A percentile compares a stretch with the other conserved stretches of the same genome.
Evolutionary conservation across 352 stramenopile species (phyloP).

Genomic region (Chrysophaeum taylorii): DNA sequence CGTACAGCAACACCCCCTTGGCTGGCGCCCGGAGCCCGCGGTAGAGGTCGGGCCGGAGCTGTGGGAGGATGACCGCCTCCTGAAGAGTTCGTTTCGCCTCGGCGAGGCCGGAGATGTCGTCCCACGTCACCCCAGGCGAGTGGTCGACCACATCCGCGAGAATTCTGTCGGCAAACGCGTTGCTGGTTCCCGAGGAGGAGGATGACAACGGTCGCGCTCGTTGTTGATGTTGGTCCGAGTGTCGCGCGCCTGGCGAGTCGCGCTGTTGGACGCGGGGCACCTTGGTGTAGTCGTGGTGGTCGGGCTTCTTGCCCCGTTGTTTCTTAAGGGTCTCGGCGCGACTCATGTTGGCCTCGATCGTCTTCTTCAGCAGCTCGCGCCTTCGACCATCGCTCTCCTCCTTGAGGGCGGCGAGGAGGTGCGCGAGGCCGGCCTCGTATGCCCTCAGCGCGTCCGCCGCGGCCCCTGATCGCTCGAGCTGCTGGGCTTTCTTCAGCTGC

Average conservation of each 20-base stretch:
- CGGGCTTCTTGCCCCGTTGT: background rate
- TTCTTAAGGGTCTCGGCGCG: conserved; percentile 19
- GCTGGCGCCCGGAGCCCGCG: conserved; percentile 79
- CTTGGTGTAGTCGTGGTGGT: background rate
- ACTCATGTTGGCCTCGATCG: conserved; percentile 1
- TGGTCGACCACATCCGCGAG: conserved; percentile 32
- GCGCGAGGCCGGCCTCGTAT: conserved; percentile 32
- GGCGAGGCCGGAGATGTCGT: conserved; percentile 69
- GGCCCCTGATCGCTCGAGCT: conserved; percentile 24
- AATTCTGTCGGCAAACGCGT: conserved; percentile 20
- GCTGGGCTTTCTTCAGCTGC: conserved; percentile 33
- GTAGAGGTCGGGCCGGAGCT: conserved; percentile 92
- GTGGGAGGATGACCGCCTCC: conserved; percentile 91
- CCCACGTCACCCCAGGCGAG: conserved; percentile 31
- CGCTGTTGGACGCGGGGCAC: background rate
- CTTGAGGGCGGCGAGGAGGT: conserved; percentile 24
- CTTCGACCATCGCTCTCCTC: background rate
- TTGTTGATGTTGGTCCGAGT: background rate
- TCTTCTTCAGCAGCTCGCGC: background rate
- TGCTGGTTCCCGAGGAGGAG: conserved; percentile 1
- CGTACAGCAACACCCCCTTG: conserved; percentile 42
- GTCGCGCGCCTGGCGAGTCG: background rate
- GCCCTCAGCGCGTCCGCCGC: conserved; percentile 25
- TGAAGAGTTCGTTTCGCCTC: conserved; percentile 92
- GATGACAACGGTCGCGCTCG: conserved; percentile 1